phyloP scores from a whole-genome alignment of 345 rosid species.

The Eutrema heterophyllum region DNA sequence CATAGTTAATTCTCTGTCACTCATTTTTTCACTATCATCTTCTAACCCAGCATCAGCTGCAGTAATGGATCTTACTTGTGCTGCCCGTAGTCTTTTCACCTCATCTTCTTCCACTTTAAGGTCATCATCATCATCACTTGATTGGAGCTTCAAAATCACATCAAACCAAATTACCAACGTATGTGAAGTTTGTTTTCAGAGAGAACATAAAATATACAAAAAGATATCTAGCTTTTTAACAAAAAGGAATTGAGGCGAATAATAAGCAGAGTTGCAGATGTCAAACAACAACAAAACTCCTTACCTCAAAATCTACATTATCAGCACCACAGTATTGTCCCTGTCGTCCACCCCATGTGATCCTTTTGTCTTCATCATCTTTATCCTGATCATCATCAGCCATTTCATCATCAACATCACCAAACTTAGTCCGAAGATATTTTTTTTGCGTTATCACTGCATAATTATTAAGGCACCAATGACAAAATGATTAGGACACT shows the following conservation, averaged over 20 bases:
- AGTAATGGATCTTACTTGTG: conserved; percentile 43
- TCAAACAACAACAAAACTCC: no score
- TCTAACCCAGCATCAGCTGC: conserved; percentile 75
- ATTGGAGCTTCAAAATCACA: conserved; percentile 43
- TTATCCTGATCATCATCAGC: conserved; percentile 48
- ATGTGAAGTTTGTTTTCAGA: not conserved
- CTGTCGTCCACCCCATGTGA: conserved; percentile 50
- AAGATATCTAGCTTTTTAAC: not conserved
- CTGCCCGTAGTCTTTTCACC: conserved; percentile 44
- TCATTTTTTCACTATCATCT: conserved; percentile 46
- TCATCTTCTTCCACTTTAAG: conserved; percentile 65
- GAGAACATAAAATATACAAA: not conserved
- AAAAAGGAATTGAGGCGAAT: not conserved
- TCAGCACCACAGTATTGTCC: no score
- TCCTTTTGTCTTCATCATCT: conserved; percentile 40
- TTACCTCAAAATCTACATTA: no score
- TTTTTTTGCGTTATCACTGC: conserved; percentile 68
- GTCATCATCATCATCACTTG: conserved; percentile 85
- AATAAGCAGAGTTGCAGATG: conserved; percentile 48
- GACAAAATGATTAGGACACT: not conserved
- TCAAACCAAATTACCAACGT: conserved; percentile 1
- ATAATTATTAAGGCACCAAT: not conserved
- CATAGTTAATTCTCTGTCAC: conserved; percentile 56
- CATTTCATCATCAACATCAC: conserved; percentile 71
- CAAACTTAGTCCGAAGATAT: conserved; percentile 49